Evolutionary conservation across 1,284 basidiomycete species (phyloP), one percentile per base, ranked within the genome.

Genomic region (Rhodotorula glutinis): DNA sequence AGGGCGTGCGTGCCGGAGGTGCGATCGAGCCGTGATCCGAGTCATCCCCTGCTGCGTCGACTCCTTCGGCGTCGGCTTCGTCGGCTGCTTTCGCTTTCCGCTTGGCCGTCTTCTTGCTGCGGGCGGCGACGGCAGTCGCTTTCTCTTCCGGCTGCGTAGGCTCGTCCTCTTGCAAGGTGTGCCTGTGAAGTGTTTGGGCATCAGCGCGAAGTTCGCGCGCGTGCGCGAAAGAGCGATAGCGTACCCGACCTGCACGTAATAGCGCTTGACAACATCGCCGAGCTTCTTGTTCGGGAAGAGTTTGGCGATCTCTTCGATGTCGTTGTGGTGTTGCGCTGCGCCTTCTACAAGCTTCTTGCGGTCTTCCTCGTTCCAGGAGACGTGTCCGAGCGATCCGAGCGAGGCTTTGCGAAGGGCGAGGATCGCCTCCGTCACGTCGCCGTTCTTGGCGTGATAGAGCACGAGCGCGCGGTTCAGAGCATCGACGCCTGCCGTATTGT

Each of bases 261-360:
- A 74, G 25, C 69, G 67, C 65, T 75, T 74, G 53, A 75, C 72
- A 17, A 76, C 69, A 47, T 75, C 71, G 21, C 62, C 47, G 40
- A 70, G 67, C 51, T 65, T 73, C 62, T 74, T 75, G 27, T 60
- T 66, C 53, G 54, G 57, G 19, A 71, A 51, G n/a, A 43, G 56
- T 44, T 52, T 53, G 9, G 53, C 56, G 33, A 74, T 73, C 54
- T 73, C 67, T 7, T 56, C 70, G 5, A 76, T 66, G 46, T 76
- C 75, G 61, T 75, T 74, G 51, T 70, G 67, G 52, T 70, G 53
- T 17, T 71, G 62, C 41, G 63, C 60, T 1, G 73, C 59, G 4
- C 69, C 71, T 2, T 66, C 62, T 4, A 60, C 63, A 46, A 75
- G 59, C 60, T 65, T 63, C 25, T 65, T 51, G 41, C 46, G 53